A percentile compares a stretch with the other conserved stretches of the same genome.
phyloP scores from a whole-genome alignment of 1,284 basidiomycete species.

The Naganishia cerealis region DNA sequence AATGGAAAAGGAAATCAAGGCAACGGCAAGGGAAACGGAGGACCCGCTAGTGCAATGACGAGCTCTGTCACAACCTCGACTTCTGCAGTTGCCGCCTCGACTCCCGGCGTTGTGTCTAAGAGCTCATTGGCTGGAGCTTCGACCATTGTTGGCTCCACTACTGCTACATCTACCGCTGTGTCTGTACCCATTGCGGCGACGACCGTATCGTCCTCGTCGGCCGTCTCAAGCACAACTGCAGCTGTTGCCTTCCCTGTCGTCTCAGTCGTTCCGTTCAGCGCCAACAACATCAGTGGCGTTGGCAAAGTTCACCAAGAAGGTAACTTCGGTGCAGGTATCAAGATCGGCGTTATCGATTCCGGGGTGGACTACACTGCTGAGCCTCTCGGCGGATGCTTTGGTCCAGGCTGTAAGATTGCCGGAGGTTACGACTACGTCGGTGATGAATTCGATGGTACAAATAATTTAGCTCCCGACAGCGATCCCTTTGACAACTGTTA shows the following conservation, averaged over 20 bases:
- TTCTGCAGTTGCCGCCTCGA: neutral
- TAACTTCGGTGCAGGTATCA: constrained; percentile 59
- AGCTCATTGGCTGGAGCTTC: neutral
- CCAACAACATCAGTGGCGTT: constrained; percentile 44
- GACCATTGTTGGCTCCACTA: constrained; percentile 6
- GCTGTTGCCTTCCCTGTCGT: constrained; percentile 39
- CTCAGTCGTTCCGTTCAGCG: constrained; percentile 30
- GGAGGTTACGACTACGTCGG: constrained; percentile 52
- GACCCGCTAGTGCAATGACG: constrained; percentile 11
- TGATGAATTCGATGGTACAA: constrained; percentile 50
- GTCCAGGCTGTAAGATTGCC: constrained; percentile 61
- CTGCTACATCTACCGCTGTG: constrained; percentile 13
- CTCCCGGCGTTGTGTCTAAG: neutral
- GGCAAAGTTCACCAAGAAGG: constrained; percentile 60
- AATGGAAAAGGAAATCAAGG: constrained; percentile 14
- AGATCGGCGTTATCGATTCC: constrained; percentile 60
- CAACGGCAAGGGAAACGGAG: constrained; percentile 24
- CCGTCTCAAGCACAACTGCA: constrained; percentile 27
- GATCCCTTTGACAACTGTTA: constrained; percentile 54
- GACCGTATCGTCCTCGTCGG: constrained; percentile 27
- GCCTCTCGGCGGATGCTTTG: constrained; percentile 65
- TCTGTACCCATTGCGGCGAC: constrained; percentile 24
- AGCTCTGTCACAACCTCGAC: constrained; percentile 1
- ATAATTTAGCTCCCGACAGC: constrained; percentile 48
- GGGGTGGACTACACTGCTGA: constrained; percentile 66